Evolutionary conservation across 371 early-diverging fungal species (phyloP), one percentile per base, ranked within the genome.

Genomic region (Lichtheimia ramosa): DNA sequence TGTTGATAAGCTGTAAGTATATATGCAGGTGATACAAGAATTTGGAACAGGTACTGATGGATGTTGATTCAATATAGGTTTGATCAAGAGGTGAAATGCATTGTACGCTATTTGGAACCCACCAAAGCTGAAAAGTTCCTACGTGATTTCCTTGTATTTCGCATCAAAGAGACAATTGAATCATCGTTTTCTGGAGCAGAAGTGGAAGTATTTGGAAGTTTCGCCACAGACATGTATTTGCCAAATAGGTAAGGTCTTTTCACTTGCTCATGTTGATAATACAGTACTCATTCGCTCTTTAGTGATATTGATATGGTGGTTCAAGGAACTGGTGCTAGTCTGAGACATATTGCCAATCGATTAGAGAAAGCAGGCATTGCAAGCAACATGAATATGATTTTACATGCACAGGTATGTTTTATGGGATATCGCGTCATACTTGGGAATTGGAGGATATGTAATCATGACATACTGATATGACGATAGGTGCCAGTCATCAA

Each of bases 401-500:
- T 56, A 13, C 66, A 73, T 25, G 89, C 87, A 25, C 65, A 61
- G 53, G 85, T 84, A 70, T 61, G 62, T 14, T 34, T 34, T 8
- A 2, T 8, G 10, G 0, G 34, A 34, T 3, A 27, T 5, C 34
- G 34, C 10, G 5, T 34, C 34, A 34, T 34, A 34, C 34, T 34
- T 34, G 1, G 20, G 39, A 20, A 24, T 15, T n/a, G 7, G 3
- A 13, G 25, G 12, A 25, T 15, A 16, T 39, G 3, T 54, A 23
- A 18, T 43, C 12, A 24, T 56, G 16, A 16, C 5, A 16, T 13
- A 39, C 49, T 51, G 3, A 48, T 25, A 56, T 23, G n/a, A 28
- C 21, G 20, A 25, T 74, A 91, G 71, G 95, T 98, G 3, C 99
- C 99, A 5, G 93, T 99, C 51, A 85, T 99, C 58, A 99, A 98